These are phyloP conservation scores for Pseudogymnoascus sp. DNA, from an alignment of 2,329 filamentous ascomycete genomes.

Conservation along the genomic window DNA sequence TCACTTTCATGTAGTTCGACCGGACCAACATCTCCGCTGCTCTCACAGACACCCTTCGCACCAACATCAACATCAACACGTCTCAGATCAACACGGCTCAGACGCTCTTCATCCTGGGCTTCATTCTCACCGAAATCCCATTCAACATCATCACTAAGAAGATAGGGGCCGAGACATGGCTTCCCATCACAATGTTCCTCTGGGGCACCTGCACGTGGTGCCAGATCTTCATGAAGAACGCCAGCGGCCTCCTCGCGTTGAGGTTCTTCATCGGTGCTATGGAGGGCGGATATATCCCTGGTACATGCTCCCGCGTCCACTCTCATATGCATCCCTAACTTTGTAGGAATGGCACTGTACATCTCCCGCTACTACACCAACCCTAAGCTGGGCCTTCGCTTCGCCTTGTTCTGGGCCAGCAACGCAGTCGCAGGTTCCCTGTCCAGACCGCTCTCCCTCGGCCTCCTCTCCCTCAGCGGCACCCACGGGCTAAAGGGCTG, in stretches of 20 bases:
- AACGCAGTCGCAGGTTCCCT: constrained; percentile 8
- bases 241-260: background rate
- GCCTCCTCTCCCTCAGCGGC: constrained; percentile 8
- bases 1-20: constrained; percentile 25
- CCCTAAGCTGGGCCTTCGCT: constrained; percentile 17
- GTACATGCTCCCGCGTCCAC: background rate
- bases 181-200: constrained; percentile 24
- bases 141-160: constrained; percentile 27
- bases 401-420: constrained; percentile 10
- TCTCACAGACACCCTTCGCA: constrained; percentile 23
- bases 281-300: constrained; percentile 11
- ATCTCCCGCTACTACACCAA: constrained; percentile 24
- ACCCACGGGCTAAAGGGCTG: constrained; percentile 8
- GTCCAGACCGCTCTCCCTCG: constrained; percentile 2
- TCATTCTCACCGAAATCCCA: constrained; percentile 27
- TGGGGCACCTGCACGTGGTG: constrained; percentile 10
- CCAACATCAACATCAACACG: constrained; percentile 23
- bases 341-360: constrained; percentile 15
- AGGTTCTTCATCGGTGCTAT: constrained; percentile 10
- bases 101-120: constrained; percentile 25
- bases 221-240: constrained; percentile 8
- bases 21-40: constrained; percentile 24
- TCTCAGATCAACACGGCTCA: constrained; percentile 26
- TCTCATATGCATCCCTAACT: background rate
- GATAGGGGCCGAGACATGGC: constrained; percentile 24